phyloP scores from a whole-genome alignment of 2,329 filamentous ascomycete genomes.

The Sporothrix inflata region DNA sequence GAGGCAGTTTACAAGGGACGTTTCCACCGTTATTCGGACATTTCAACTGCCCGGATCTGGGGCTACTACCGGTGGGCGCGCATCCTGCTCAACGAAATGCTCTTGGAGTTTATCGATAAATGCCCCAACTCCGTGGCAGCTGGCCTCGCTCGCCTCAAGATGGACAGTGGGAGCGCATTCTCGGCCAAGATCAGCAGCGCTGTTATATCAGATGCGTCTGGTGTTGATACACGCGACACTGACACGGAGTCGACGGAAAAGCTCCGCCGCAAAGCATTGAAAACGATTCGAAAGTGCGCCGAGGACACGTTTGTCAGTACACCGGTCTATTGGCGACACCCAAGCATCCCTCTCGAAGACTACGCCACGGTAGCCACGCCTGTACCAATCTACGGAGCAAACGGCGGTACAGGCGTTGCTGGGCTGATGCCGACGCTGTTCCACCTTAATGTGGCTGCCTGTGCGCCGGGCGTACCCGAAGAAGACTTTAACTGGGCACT shows the following conservation, averaged over 20 bases:
- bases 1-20: slow-evolving; percentile 54
- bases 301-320: slow-evolving; percentile 52
- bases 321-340: slow-evolving; percentile 57
- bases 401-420: slow-evolving; percentile 51
- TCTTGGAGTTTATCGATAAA: slow-evolving; percentile 47
- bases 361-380: slow-evolving; percentile 42
- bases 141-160: slow-evolving; percentile 1
- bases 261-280: slow-evolving; percentile 37
- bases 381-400: slow-evolving; percentile 34
- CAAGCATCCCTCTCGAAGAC: slow-evolving; percentile 41
- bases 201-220: neutral
- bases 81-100: slow-evolving; percentile 56
- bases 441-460: slow-evolving; percentile 52
- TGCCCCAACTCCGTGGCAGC: slow-evolving; percentile 40
- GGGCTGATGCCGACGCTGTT: slow-evolving; percentile 54
- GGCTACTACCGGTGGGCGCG: slow-evolving; percentile 63
- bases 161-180: neutral
- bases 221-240: neutral
- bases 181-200: neutral
- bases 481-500: slow-evolving; percentile 52
- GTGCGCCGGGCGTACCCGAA: slow-evolving; percentile 50
- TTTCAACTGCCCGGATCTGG: slow-evolving; percentile 60
- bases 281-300: slow-evolving; percentile 45
- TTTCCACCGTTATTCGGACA: slow-evolving; percentile 59
- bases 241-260: neutral